phyloP scores from a whole-genome alignment of 1,284 basidiomycete species.

The Puccinia novopanici region DNA sequence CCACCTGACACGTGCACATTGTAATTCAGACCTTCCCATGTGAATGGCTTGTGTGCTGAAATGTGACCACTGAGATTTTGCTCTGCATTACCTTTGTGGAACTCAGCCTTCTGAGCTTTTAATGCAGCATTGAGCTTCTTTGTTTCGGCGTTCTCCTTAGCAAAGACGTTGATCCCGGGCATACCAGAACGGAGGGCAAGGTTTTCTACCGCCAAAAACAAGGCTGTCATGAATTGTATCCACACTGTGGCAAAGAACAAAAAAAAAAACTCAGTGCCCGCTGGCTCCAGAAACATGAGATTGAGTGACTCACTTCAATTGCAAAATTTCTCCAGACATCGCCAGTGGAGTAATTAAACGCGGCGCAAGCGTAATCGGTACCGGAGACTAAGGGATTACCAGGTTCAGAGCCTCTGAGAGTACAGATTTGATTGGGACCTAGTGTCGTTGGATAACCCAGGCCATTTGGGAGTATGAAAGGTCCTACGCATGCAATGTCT shows the following conservation, averaged over 20 bases:
- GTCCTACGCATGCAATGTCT: slow-evolving; percentile 20
- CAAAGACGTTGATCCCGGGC: slow-evolving; percentile 43
- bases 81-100: neutral
- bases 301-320: slow-evolving; percentile 21
- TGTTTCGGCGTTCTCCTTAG: slow-evolving; percentile 35
- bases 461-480: slow-evolving; percentile 59
- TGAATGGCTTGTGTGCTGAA: slow-evolving; percentile 54
- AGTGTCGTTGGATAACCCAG: slow-evolving; percentile 58
- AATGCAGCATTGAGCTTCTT: slow-evolving; percentile 67
- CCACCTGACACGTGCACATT: slow-evolving; percentile 61
- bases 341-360: slow-evolving; percentile 61
- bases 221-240: slow-evolving; percentile 19
- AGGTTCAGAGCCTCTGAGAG: slow-evolving; percentile 60
- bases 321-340: slow-evolving; percentile 43
- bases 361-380: slow-evolving; percentile 65
- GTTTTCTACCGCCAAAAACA: slow-evolving; percentile 37
- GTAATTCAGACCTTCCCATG: slow-evolving; percentile 62
- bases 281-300: too few species aligned
- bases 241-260: neutral
- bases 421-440: slow-evolving; percentile 60
- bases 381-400: slow-evolving; percentile 59
- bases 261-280: neutral
- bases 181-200: slow-evolving; percentile 30
- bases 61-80: slow-evolving; percentile 23
- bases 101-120: slow-evolving; percentile 63